Evolutionary conservation across 176 grass and related monocot species (phyloP), one percentile per base, ranked within the genome.

Genomic region (Aegilops bicornis): DNA sequence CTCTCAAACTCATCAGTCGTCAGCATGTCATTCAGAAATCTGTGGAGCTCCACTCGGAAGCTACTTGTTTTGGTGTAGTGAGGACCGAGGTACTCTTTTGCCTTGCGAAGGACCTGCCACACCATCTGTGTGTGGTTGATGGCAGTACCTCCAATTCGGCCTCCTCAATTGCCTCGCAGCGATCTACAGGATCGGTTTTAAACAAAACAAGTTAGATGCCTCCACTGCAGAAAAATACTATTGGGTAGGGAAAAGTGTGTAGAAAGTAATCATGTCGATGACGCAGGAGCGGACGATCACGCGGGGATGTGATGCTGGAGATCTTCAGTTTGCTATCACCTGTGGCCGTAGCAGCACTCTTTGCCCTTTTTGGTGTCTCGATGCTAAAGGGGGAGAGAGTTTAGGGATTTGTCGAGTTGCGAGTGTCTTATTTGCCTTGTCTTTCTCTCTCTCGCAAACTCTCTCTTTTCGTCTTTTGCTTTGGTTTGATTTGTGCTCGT

Each of bases 1-100:
- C 43, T 76, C 73, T 76, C 73, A 52, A 76, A 76, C 73, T 76
- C 73, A 76, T 76, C 43, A 52, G 43, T 9, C 14, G 73, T 76
- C 24, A 76, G 16, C 73, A 10, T 76, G 25, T 52, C 73, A 3
- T 19, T 50, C 22, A 76, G 3, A 76, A 52, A 20, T 52, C 16
- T 52, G 43, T 76, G 73, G 43, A 76, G 12, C 42, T 16, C 71
- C 7, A 24, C 12, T 16, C 39, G 23, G 42, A 74, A 76, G 1
- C 4, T 50, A 76, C 73, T 76, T 0, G 8, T 50, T 50, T 76
- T 52, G 8, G 24, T 76, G 24, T 76, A 76, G 31, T 52, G 24
- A 52, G 1, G 11, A 52, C 14, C 43, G 29, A 76, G 73, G 25
- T 19, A 76, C 24, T 76, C 73, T 25, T 76, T 76, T 76, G 45